Evolutionary conservation across 805 yeast species (phyloP).

Genomic region (Maudiozyma barnettii): DNA sequence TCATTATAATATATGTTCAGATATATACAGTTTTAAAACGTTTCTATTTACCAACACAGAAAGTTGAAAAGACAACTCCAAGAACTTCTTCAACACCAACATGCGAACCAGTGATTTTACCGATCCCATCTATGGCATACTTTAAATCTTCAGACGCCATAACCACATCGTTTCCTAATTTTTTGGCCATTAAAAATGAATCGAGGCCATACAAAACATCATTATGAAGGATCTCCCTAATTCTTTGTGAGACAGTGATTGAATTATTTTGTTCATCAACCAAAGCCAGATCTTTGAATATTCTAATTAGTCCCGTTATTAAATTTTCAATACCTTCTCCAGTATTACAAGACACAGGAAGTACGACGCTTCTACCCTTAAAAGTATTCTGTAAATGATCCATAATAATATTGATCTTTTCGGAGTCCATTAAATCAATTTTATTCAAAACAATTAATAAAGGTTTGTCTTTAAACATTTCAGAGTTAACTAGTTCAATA

Average conservation of each 20-base stretch:
- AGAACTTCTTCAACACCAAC: constrained; percentile 85
- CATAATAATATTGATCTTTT: constrained; percentile 8
- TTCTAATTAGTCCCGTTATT: constrained; percentile 31
- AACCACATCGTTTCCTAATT: constrained; percentile 54
- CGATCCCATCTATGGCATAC: constrained; percentile 75
- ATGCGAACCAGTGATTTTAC: constrained; percentile 82
- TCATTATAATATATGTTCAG: neutral
- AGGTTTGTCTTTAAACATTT: constrained; percentile 12
- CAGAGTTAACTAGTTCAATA: constrained; percentile 12
- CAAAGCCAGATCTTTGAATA: constrained; percentile 42
- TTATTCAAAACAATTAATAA: constrained; percentile 48
- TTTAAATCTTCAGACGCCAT: constrained; percentile 70
- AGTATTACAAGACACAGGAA: constrained; percentile 51
- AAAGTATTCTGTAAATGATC: constrained; percentile 6
- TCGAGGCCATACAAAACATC: constrained; percentile 71
- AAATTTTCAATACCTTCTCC: constrained; percentile 48
- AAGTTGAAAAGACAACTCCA: constrained; percentile 83
- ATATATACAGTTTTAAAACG: neutral
- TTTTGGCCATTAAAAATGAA: constrained; percentile 44
- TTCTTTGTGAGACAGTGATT: constrained; percentile 61
- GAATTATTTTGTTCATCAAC: constrained; percentile 49
- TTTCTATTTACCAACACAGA: constrained; percentile 80
- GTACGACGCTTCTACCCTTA: constrained; percentile 21
- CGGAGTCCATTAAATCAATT: constrained; percentile 36
- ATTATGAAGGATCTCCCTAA: constrained; percentile 59